Conservation (phyloP, 352 stramenopile genomes). For the Phytopythium sindhum region DNA sequence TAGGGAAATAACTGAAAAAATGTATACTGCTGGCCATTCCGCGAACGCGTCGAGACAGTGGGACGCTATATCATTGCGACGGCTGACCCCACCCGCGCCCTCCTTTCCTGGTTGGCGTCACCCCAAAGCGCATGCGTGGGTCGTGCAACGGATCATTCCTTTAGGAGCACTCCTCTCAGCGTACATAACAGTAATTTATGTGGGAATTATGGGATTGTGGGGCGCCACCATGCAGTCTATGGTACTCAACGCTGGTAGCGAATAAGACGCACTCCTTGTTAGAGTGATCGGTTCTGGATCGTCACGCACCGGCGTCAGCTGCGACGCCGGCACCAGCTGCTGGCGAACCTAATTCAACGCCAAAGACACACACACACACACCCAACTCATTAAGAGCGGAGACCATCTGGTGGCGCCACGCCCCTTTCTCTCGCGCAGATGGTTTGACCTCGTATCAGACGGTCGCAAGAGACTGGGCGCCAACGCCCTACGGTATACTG, state of each 20-base stretch:
- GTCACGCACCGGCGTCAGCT: background rate
- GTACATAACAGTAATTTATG: too few relatives aligned
- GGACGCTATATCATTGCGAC: background rate
- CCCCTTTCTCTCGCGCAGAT: background rate
- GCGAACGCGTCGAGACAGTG: background rate
- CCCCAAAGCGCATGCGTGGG: too few relatives aligned
- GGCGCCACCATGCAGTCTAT: too few relatives aligned
- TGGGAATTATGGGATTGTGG: too few relatives aligned
- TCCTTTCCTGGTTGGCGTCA: background rate
- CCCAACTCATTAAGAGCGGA: background rate
- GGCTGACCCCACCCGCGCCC: background rate
- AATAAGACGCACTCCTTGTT: too few relatives aligned
- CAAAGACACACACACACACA: background rate
- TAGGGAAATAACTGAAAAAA: background rate
- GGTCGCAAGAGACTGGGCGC: background rate
- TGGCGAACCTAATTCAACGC: background rate
- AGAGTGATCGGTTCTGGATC: too few relatives aligned
- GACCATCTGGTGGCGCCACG: background rate
- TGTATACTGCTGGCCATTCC: background rate
- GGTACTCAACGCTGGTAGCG: too few relatives aligned
- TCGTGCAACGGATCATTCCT: background rate
- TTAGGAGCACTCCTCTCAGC: too few relatives aligned
- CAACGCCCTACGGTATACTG: too few relatives aligned
- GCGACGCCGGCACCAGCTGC: background rate
- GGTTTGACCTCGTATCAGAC: slow-evolving; percentile 2